Base-by-base conservation (phyloP, 2,329 filamentous ascomycete genomes). In the Alternaria tenuissima region DNA sequence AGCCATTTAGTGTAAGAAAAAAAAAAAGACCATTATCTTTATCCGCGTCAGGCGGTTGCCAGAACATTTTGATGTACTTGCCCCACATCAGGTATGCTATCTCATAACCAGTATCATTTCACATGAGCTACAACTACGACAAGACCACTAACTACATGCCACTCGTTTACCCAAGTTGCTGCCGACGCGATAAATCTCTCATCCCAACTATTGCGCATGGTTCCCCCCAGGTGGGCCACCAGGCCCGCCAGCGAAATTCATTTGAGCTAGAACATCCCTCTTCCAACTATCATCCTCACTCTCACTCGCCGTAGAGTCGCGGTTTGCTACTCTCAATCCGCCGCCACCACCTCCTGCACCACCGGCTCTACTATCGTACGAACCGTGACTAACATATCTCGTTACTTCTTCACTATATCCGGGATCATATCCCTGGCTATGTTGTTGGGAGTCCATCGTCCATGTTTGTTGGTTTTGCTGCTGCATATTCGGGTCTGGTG, bases 281-380 rank as follows among this genome's bases (percentile, higher is more conserved):
- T 46, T 60, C 63, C 63, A 68, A 30, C 52, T 54, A 7, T 64
- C 57, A n/a, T 59, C 59, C 16, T 51, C 47, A 6, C 57, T 49
- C 11, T 71, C 61, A 57, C 66, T 67, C 62, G 76, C 62, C 42
- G 63, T 69, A 4, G 63, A 66, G 49, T 71, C 75, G 3, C 76
- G 68, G 61, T 83, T 83, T 41, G 81, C 80, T 5, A 83, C 76
- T 49, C 80, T 60, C 48, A 83, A 64, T 1, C 80, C 78, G 20
- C 80, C 80, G 30, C 72, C 66, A 1, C 80, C 78, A 20, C 80
- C 66, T 3, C 60, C 63, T 6, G 55, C 60, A 1, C 55, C 58
- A 24, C 58, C 53, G 7, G 38, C 47, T 39, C 48, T 52, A 14
- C 51, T 44, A 16, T 55, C 53, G 46, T 62, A 58, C 20, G 55